Evolutionary conservation across 2,329 filamentous ascomycete genomes (phyloP).

Genomic region (Ophiocordyceps robertsii): DNA sequence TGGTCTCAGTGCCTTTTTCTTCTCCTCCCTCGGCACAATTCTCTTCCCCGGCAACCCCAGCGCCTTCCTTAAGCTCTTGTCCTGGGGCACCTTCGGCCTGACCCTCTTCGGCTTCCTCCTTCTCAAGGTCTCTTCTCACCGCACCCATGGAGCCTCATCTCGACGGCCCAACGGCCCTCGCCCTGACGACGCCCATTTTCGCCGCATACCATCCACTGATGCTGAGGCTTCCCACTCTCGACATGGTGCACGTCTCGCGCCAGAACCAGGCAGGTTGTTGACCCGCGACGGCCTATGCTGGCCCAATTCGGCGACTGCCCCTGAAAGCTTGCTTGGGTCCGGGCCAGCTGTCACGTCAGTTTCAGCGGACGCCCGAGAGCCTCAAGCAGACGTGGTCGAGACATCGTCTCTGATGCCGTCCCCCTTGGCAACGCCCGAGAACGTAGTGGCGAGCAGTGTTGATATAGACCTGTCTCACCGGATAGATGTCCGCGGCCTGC

Average conservation of each 20-base stretch:
- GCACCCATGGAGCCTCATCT: conserved; percentile 31
- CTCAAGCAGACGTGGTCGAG: conserved; percentile 47
- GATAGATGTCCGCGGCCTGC: conserved; percentile 81
- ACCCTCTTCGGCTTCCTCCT: conserved; percentile 74
- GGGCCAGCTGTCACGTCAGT: neutral
- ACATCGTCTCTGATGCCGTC: conserved; percentile 70
- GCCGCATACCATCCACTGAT: neutral
- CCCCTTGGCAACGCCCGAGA: conserved; percentile 36
- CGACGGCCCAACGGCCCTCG: neutral
- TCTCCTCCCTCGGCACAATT: conserved; percentile 65
- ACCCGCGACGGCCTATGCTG: conserved; percentile 2
- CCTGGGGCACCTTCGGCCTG: conserved; percentile 64
- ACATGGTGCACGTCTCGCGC: conserved; percentile 18
- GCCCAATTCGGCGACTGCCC: neutral
- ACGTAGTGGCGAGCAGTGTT: conserved; percentile 45
- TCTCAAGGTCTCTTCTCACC: conserved; percentile 56
- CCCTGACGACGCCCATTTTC: neutral
- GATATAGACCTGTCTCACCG: conserved; percentile 63
- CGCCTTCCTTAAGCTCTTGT: conserved; percentile 66
- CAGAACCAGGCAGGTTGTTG: conserved; percentile 59
- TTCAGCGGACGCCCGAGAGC: conserved; percentile 11
- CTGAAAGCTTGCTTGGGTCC: neutral
- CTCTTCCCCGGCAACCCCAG: conserved; percentile 75
- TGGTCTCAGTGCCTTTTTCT: conserved; percentile 92
- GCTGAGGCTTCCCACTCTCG: neutral